Evolutionary conservation across 164 flowering plant genomes (phyloP), one percentile per base, ranked within the genome.

Genomic region (Vitis rupestris): DNA sequence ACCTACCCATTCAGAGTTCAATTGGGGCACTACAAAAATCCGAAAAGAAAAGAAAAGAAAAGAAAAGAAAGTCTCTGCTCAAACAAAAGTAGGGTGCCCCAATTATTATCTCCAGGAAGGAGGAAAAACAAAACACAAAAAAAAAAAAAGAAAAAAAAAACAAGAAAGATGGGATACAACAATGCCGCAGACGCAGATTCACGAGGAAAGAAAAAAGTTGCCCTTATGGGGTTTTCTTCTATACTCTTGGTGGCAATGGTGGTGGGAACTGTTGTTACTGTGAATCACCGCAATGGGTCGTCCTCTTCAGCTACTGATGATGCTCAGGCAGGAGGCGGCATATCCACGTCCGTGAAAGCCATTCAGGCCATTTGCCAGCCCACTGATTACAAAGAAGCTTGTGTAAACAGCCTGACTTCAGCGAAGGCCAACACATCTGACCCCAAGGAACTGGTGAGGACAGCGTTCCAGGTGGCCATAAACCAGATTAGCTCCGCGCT

Each of bases 171-270:
- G 44, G 72, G 53, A 49, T 61, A n/a, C 29, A 55, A 53, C 19
- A 19, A 54, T 10, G 10, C 19, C 1, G 10, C 64, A 9, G 59
- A 50, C 11, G 12, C 15, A 8, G 55, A 50, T 4, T 19, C 27
- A 1, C n/a, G 48, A 66, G 66, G 72, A 82, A 23, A 72, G 69
- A 85, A 73, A 82, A 87, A 74, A 66, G 10, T 79, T 27, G 80
- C 78, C 52, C 56, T 85, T 8, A 73, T 83, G 2, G 81, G 76
- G 10, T 74, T 83, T 8, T 78, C 86, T 16, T 74, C 86, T 8
- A 19, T 87, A 5, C 8, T 86, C 52, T 70, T 88, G 47, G 85
- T 90, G 52, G 90, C 90, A 29, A 78, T 85, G 87, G 85, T 85
- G 52, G 89, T 83, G 10, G 61, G 61, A 16, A 23, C 23, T 6